Base-by-base conservation (phyloP, 768 basidiomycete genomes). In the Leccinum disarticulatum region DNA sequence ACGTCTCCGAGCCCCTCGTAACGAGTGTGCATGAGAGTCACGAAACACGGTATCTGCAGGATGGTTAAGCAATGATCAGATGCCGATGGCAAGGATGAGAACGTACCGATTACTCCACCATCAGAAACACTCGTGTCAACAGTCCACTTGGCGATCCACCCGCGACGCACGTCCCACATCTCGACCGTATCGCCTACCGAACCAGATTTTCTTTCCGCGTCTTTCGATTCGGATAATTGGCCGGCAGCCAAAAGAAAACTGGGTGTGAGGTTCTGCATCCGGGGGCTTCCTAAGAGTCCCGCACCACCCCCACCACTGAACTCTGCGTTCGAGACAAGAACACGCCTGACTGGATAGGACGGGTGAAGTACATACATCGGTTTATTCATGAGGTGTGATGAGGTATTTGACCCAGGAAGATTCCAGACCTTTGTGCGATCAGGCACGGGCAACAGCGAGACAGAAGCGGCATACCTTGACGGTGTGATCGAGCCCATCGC, bases 101-200 rank as follows among this genome's bases (percentile, higher is more conserved):
- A 67, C 80, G 28, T 63, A 92, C 92, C 92, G 13, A 87, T 87
- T 3, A 89, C 84, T 25, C 87, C 86, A 6, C 91, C 88, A 59
- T 93, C 91, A 1, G 76, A 77, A 5, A 82, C 77, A 13, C 83
- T 84, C 14, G 86, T 84, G 22, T 78, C 80, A 11, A 93, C 81
- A 3, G 83, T 81, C 88, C 92, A 94, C 73, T 94, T 95, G 6
- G 89, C 87, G 52, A 93, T 80, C 83, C 88, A 91, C 0, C 84
- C 82, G 51, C 93, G 78, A 56, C 92, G 79, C 2, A 90, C 89
- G 70, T 95, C 92, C 93, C 93, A 95, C 22, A 94, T 87, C 66
- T 93, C 91, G 30, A 92, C 79, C 0, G 84, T 76, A 66, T 91
- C 87, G 3, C 85, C 83, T 3, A 65, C 53, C 11, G 49, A 48